Percentiles rank a stretch among this genome's conserved stretches.
phyloP scores from a whole-genome alignment of 352 stramenopile genomes.

The Blastocystis sp. region DNA sequence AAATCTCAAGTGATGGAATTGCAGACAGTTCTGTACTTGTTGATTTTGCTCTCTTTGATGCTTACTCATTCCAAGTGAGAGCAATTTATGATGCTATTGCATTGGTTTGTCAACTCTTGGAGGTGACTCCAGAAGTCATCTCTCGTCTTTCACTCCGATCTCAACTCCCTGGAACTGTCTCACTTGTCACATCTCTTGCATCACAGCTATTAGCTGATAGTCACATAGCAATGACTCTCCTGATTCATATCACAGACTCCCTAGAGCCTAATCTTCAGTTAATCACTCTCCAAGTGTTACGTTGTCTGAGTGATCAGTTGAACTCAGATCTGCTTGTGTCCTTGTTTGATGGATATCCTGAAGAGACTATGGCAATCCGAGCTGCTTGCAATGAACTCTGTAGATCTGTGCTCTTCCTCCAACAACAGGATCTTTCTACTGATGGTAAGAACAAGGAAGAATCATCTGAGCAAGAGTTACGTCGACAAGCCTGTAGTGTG shows the following conservation, averaged over 20 bases:
- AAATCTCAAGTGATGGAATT: background rate
- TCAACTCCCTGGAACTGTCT: background rate
- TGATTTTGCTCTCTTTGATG: slow-evolving; percentile 2
- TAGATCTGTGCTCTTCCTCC: background rate
- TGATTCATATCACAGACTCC: background rate
- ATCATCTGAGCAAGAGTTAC: background rate
- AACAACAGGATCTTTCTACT: background rate
- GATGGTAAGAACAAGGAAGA: background rate
- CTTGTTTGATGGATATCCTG: slow-evolving; percentile 6
- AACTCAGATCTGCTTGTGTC: background rate
- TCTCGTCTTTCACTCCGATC: background rate
- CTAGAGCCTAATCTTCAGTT: background rate
- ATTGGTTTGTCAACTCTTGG: slow-evolving; percentile 12
- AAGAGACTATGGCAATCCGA: background rate
- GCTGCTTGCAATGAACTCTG: background rate
- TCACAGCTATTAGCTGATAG: slow-evolving; percentile 24
- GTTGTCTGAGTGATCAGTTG: background rate
- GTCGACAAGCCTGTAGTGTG: background rate
- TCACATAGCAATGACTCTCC: background rate
- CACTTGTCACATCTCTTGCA: background rate
- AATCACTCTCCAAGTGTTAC: background rate
- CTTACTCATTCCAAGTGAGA: background rate
- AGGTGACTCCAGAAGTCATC: slow-evolving; percentile 16
- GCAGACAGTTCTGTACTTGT: background rate
- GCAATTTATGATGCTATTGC: background rate